A percentile compares a stretch with the other conserved stretches of the same genome.
These are phyloP conservation scores for Coemansia sp. DNA, from an alignment of 192 early-diverging fungal genomes.

Conservation along the genomic window DNA sequence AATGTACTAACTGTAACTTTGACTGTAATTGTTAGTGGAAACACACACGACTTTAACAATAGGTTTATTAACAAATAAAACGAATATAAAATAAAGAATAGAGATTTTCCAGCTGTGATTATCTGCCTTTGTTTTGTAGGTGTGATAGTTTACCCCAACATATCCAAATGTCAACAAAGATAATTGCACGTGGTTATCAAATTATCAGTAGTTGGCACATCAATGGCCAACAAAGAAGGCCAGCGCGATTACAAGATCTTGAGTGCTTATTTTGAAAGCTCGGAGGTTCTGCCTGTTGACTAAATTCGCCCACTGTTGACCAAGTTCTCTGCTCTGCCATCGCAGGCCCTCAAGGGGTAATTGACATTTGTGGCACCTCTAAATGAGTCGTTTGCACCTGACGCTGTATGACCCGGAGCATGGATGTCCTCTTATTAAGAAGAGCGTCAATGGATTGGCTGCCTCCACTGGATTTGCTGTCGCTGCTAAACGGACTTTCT, in stretches of 20 bases:
- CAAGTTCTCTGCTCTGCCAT: constrained; percentile 64
- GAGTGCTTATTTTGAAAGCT: constrained; percentile 95
- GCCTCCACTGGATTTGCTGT: constrained; percentile 63
- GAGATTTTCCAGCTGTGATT: too few species aligned
- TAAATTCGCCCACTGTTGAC: constrained; percentile 72
- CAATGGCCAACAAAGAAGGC: too few species aligned
- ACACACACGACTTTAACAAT: too few species aligned
- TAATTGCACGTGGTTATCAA: too few species aligned
- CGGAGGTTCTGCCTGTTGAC: constrained; percentile 69
- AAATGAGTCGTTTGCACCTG: constrained; percentile 51
- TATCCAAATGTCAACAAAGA: too few species aligned
- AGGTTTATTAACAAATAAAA: too few species aligned
- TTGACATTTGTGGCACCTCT: constrained; percentile 78
- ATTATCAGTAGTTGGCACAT: too few species aligned
- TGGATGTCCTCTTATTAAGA: constrained; percentile 58
- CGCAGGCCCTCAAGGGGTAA: constrained; percentile 79
- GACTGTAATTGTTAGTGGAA: too few species aligned
- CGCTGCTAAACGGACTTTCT: constrained; percentile 35
- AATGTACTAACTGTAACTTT: too few species aligned
- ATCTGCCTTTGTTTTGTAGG: too few species aligned
- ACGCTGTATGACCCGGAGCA: constrained; percentile 66
- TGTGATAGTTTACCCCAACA: too few species aligned
- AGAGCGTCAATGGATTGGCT: constrained; percentile 67
- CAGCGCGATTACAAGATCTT: constrained; percentile 63
- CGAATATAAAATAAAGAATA: too few species aligned